Base-by-base conservation (phyloP, 306 rosid species). In the Prunus mira region DNA sequence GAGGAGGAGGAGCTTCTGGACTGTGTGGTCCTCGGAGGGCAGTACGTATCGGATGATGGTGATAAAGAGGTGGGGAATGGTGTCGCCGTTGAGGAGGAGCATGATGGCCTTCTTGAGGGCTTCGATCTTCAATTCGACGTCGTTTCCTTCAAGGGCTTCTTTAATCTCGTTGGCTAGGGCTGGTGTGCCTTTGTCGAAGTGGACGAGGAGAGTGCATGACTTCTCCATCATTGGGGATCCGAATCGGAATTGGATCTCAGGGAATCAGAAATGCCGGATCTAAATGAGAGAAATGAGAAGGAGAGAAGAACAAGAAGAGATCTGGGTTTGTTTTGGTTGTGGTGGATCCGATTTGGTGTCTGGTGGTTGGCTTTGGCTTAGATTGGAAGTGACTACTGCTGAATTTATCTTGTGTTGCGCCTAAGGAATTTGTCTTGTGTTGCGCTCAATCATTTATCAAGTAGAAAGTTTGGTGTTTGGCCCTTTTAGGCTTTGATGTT, bases 181-280 rank as follows among this genome's bases (percentile, higher is more conserved):
- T 0, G 98, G 96, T 18, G 98, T 86, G 14, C 93, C 97, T 82
- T 92, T 91, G 93, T 92, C 98, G 86, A 92, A 96, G 85, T 96
- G 90, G 32, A 92, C 96, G 32, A 96, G 80, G 3, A 96, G 86
- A 50, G 87, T 89, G 87, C 98, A 92, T 2, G 99, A 96, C 81
- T 96, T 96, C 83, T 95, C 98, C 97, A 86, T 90, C 67, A 22
- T 49, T 56, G 38, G 67, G 46, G 57, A 54, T 60, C 10, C 10
- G 11, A 30, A 9, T 4, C 12, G 65, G 34, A 7, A 2, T 4
- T 9, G 63, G 72, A 80, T 80, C 78, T 80, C 69, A 13, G 49
- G 8, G 73, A 62, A n/a, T 38, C 19, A 9, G 34, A 9, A 25
- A 25, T 5, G 65, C 17, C 13, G 46, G 67, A 63, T 63, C 46